Percentiles rank a stretch among this genome's conserved stretches.
Conservation (phyloP, 2,329 filamentous ascomycete genomes). For the Scortechinia acanthostroma region DNA sequence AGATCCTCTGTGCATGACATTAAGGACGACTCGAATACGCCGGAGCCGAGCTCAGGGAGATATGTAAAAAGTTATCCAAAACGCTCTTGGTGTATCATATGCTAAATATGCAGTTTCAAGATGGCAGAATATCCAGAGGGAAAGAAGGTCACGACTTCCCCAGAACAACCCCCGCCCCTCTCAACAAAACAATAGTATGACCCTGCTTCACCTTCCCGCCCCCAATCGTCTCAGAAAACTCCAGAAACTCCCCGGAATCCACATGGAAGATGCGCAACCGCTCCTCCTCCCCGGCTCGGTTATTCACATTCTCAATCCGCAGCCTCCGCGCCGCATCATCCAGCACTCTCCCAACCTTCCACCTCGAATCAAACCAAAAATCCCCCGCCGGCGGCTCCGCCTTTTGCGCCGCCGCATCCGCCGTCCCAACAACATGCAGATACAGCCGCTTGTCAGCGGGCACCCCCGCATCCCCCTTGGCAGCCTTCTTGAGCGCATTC, state of each 20-base stretch:
- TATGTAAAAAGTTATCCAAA: too few species aligned
- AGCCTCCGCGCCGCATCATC: neutral
- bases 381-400: neutral
- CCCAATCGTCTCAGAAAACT: neutral
- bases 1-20: too few species aligned
- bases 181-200: conserved; percentile 1
- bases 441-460: neutral
- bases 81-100: too few species aligned
- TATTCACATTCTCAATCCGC: neutral
- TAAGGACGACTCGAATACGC: too few species aligned
- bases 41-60: too few species aligned
- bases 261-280: neutral
- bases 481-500: neutral
- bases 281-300: neutral
- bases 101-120: too few species aligned
- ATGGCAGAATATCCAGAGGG: too few species aligned
- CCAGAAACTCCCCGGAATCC: neutral
- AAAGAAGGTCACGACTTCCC: too few species aligned
- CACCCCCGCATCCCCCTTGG: neutral
- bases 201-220: neutral
- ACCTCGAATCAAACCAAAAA: neutral
- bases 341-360: neutral
- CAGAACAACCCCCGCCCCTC: neutral
- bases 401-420: neutral
- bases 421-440: neutral